Conservation (phyloP, 1,284 basidiomycete genomes). For the Puccinia sorghi region DNA sequence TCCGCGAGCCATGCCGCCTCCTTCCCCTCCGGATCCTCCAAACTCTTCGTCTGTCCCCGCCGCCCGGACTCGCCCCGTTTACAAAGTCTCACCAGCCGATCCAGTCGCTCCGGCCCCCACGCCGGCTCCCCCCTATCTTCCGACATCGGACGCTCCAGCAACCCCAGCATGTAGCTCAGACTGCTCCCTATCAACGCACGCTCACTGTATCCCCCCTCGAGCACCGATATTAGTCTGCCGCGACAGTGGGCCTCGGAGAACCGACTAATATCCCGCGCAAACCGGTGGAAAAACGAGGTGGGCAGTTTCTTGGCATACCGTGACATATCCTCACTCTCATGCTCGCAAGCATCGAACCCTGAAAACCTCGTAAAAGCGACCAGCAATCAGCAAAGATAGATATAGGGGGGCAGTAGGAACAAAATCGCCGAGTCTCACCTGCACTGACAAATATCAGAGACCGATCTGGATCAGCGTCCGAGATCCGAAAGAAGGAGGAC, state of each 20-base stretch:
- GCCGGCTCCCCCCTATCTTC: not conserved
- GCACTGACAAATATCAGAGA: slow-evolving; percentile 45
- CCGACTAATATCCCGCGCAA: slow-evolving; percentile 55
- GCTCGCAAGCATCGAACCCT: slow-evolving; percentile 55
- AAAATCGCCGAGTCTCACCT: slow-evolving; percentile 36
- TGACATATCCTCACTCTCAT: slow-evolving; percentile 58
- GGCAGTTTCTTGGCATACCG: slow-evolving; percentile 58
- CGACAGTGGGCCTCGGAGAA: slow-evolving; percentile 54
- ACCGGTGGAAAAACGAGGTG: slow-evolving; percentile 56
- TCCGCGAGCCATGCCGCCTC: slow-evolving; percentile 1
- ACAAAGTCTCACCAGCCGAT: not conserved
- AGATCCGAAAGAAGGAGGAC: slow-evolving; percentile 16
- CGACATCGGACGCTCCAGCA: not conserved
- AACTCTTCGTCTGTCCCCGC: not conserved
- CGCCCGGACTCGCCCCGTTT: not conserved
- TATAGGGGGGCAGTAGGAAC: slow-evolving; percentile 45
- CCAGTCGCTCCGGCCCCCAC: not conserved
- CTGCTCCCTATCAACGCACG: slow-evolving; percentile 55
- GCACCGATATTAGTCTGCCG: slow-evolving; percentile 56
- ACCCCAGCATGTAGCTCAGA: slow-evolving; percentile 39
- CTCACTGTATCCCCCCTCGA: slow-evolving; percentile 59
- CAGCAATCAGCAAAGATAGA: not conserved
- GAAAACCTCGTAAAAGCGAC: not conserved
- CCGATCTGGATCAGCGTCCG: not conserved
- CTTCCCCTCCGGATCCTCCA: not conserved